These are phyloP conservation scores for Piromyces sp. DNA, from an alignment of 192 early-diverging fungal genomes.

Conservation along the genomic window DNA sequence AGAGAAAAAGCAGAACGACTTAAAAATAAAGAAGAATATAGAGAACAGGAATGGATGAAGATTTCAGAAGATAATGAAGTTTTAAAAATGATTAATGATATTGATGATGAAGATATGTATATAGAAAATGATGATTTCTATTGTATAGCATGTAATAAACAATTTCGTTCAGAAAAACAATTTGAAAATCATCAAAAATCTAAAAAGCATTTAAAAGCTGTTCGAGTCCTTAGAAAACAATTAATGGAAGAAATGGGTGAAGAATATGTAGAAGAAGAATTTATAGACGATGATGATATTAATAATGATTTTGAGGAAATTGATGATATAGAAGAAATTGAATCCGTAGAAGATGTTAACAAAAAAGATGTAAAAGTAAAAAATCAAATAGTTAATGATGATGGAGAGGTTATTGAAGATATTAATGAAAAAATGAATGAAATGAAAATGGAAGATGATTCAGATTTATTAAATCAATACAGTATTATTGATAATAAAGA, in stretches of 20 bases:
- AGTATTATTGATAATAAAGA: conserved; percentile 3
- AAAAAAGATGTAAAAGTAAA: conserved; percentile 23
- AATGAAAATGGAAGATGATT: background rate
- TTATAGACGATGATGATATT: background rate
- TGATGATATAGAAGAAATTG: conserved; percentile 2
- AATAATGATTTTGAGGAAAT: conserved; percentile 4
- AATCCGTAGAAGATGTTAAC: conserved; percentile 22
- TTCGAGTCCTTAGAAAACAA: conserved; percentile 36
- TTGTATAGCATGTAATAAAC: conserved; percentile 77
- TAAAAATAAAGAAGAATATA: conserved; percentile 31
- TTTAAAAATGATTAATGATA: conserved; percentile 10
- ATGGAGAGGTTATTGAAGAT: conserved; percentile 1
- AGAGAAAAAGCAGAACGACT: conserved; percentile 32
- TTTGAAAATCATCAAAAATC: conserved; percentile 71
- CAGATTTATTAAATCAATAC: background rate
- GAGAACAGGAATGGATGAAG: conserved; percentile 57
- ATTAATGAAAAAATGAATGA: conserved; percentile 6
- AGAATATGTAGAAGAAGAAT: background rate
- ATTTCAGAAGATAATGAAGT: conserved; percentile 29
- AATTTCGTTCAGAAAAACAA: conserved; percentile 64
- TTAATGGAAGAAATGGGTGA: conserved; percentile 35
- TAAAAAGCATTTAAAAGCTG: conserved; percentile 69
- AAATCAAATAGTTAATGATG: conserved; percentile 18
- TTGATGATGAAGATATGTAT: conserved; percentile 17
- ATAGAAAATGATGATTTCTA: conserved; percentile 44